Evolutionary conservation across 106 monocot species (phyloP).

Genomic region (Ottelia alismoides): DNA sequence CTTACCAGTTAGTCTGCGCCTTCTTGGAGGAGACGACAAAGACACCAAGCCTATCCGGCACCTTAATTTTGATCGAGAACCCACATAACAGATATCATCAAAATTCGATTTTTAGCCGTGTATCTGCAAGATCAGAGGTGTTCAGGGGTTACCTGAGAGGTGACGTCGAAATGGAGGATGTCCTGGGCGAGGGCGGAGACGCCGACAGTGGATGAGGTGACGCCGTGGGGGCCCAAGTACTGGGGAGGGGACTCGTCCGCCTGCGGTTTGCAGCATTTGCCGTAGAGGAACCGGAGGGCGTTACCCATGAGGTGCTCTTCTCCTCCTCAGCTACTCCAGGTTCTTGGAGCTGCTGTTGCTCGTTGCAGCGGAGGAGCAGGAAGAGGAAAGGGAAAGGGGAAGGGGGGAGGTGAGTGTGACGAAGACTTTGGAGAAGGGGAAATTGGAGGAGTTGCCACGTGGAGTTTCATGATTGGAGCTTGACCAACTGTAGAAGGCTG

Average conservation of each 20-base stretch:
- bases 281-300: slow-evolving; percentile 34
- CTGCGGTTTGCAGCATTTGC: slow-evolving; percentile 12
- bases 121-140: neutral
- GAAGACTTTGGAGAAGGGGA: too few relatives aligned
- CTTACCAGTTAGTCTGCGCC: slow-evolving; percentile 84
- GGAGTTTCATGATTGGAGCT: too few relatives aligned
- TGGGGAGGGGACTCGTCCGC: neutral
- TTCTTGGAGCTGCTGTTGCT: too few relatives aligned
- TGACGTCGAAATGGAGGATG: slow-evolving; percentile 59
- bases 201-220: slow-evolving; percentile 34
- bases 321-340: slow-evolving; percentile 32
- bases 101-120: too few relatives aligned
- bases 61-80: slow-evolving; percentile 33
- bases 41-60: slow-evolving; percentile 60
- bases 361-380: too few relatives aligned
- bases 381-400: too few relatives aligned
- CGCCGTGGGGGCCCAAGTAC: slow-evolving; percentile 27
- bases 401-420: too few relatives aligned
- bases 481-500: too few relatives aligned
- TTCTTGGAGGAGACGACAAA: slow-evolving; percentile 79
- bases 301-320: slow-evolving; percentile 47
- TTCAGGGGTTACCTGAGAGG: slow-evolving; percentile 38
- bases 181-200: slow-evolving; percentile 80
- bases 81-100: too few relatives aligned
- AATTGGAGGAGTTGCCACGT: too few relatives aligned